phyloP scores from a whole-genome alignment of 257 asterid genomes.

The Voacanga thouarsii region DNA sequence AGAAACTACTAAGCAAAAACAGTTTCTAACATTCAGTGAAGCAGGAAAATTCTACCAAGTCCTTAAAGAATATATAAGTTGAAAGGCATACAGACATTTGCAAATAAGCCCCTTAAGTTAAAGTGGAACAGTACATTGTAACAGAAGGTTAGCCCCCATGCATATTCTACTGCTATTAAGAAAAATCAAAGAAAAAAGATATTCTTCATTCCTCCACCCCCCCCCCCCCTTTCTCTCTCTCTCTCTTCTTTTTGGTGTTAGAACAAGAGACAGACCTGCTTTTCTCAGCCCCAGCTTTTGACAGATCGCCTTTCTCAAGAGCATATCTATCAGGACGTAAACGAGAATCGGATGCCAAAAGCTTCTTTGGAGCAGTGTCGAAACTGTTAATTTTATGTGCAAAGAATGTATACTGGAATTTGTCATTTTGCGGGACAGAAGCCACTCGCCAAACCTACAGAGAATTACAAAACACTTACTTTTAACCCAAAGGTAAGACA shows the following conservation, averaged over 20 bases:
- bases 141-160: neutral
- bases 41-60: neutral
- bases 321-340: constrained; percentile 95
- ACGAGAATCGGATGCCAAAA: constrained; percentile 92
- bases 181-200: neutral
- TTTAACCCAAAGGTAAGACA: neutral
- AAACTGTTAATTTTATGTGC: constrained; percentile 95
- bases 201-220: neutral
- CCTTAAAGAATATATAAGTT: neutral
- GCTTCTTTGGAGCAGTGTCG: constrained; percentile 86
- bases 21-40: neutral
- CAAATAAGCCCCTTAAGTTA: neutral
- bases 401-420: constrained; percentile 83
- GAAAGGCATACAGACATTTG: neutral
- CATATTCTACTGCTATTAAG: neutral
- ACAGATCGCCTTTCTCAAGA: constrained; percentile 90
- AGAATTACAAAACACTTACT: neutral
- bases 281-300: constrained; percentile 86
- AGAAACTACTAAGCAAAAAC: neutral
- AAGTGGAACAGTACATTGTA: neutral
- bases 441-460: constrained; percentile 83
- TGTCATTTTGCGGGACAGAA: constrained; percentile 66
- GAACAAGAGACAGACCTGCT: constrained; percentile 62
- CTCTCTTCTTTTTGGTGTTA: neutral
- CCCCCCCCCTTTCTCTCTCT: too few species aligned